These are phyloP conservation scores for Fistulifera pelliculosa DNA, from an alignment of 108 stramenopile species.

Conservation along the genomic window DNA sequence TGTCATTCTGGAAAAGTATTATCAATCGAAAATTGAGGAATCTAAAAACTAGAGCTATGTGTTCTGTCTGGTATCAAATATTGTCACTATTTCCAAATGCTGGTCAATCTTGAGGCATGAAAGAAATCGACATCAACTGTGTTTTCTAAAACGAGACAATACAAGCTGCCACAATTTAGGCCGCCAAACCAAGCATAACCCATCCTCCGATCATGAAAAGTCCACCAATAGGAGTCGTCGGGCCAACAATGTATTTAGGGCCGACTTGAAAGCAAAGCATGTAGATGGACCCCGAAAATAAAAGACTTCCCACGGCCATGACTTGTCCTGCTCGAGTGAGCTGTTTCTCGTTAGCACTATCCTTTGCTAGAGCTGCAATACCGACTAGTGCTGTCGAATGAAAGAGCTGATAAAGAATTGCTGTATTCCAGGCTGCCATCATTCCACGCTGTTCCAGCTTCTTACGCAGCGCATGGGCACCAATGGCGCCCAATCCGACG, in stretches of 20 bases:
- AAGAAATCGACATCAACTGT: too few relatives aligned
- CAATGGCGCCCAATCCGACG: slow-evolving; percentile 61
- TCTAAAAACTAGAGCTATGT: background rate
- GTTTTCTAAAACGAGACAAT: too few relatives aligned
- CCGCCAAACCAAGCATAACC: slow-evolving; percentile 36
- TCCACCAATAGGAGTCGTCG: slow-evolving; percentile 85
- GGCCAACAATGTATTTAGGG: slow-evolving; percentile 62
- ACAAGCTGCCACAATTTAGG: too few relatives aligned
- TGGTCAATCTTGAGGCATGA: too few relatives aligned
- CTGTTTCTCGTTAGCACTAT: background rate
- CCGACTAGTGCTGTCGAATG: slow-evolving; percentile 74
- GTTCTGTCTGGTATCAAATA: too few relatives aligned
- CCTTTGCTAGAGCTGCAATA: slow-evolving; percentile 22
- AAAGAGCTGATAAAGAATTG: slow-evolving; percentile 68
- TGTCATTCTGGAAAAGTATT: slow-evolving; percentile 49
- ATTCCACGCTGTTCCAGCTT: slow-evolving; percentile 39
- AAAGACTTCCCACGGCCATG: slow-evolving; percentile 47
- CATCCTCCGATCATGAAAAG: slow-evolving; percentile 76
- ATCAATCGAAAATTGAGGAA: slow-evolving; percentile 17
- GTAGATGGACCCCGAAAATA: slow-evolving; percentile 83
- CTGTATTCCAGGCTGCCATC: slow-evolving; percentile 65
- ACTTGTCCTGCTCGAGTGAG: slow-evolving; percentile 46
- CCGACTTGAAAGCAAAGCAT: slow-evolving; percentile 55
- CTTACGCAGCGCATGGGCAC: slow-evolving; percentile 63
- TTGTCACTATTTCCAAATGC: too few relatives aligned